Percentiles rank a stretch among this genome's conserved stretches.
These are phyloP conservation scores for Bromus sterilis DNA, from an alignment of 176 grass and related monocot species.

Conservation along the genomic window DNA sequence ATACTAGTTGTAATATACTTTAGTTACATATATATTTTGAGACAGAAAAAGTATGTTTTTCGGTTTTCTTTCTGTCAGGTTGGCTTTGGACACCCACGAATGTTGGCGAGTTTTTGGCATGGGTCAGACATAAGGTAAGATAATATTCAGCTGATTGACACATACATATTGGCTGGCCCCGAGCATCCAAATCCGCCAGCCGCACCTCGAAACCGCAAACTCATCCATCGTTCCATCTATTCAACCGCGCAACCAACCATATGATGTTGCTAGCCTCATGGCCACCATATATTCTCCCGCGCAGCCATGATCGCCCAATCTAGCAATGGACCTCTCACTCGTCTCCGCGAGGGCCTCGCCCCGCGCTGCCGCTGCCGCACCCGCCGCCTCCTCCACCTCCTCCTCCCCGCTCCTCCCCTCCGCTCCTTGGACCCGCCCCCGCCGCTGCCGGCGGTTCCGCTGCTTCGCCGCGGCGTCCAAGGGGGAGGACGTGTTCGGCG, in stretches of 20 bases:
- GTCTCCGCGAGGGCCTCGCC: conserved; percentile 2
- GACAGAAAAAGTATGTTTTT: no score
- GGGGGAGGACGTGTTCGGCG: conserved; percentile 42
- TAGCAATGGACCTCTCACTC: conserved; percentile 21
- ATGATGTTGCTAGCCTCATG: conserved; percentile 1
- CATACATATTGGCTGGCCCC: background rate
- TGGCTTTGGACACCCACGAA: no score
- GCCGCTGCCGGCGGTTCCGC: conserved; percentile 1
- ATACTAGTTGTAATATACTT: no score
- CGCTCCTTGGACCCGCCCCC: background rate
- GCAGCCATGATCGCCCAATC: background rate
- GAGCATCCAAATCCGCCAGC: background rate
- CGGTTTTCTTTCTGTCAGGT: no score
- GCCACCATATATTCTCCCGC: background rate
- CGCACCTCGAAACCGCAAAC: conserved; percentile 7
- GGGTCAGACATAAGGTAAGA: no score
- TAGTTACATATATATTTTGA: no score
- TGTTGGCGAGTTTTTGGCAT: no score
- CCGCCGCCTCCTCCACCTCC: background rate
- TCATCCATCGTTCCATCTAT: conserved; percentile 18
- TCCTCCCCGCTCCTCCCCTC: background rate
- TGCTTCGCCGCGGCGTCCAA: background rate
- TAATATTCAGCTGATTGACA: no score
- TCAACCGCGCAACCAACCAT: conserved; percentile 3
- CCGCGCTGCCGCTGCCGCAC: background rate